phyloP scores from a whole-genome alignment of 495 filamentous ascomycete genomes.

The Aspergillus biplanus region DNA sequence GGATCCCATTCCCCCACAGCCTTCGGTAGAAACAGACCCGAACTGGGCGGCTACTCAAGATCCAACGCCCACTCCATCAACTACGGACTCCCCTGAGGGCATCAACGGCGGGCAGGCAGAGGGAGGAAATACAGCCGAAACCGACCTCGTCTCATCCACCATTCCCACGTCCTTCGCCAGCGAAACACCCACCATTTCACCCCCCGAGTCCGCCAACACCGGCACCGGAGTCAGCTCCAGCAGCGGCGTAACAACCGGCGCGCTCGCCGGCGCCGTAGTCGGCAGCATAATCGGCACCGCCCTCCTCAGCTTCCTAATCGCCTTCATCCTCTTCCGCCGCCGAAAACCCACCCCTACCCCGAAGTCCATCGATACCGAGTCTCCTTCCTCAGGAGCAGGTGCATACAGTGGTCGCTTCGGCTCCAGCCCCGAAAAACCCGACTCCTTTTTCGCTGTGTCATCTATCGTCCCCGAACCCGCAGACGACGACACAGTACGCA shows the following conservation, averaged over 20 bases:
- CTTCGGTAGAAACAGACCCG: too few species aligned
- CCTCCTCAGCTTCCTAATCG: constrained; percentile 33
- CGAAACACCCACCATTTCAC: too few species aligned
- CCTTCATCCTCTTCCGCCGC: constrained; percentile 30
- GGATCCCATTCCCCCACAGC: too few species aligned
- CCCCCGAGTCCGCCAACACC: too few species aligned
- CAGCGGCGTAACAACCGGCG: constrained; percentile 19
- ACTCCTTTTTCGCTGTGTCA: background rate
- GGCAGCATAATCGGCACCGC: constrained; percentile 33
- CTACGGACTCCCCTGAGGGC: too few species aligned
- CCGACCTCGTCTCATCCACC: too few species aligned
- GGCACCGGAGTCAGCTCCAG: too few species aligned
- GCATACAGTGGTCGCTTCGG: background rate
- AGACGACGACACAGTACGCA: constrained; percentile 29
- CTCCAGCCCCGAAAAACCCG: background rate
- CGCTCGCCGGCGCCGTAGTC: constrained; percentile 38
- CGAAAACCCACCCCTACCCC: constrained; percentile 8
- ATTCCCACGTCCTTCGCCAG: too few species aligned
- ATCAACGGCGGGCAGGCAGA: too few species aligned
- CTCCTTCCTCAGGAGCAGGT: background rate
- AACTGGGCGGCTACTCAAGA: too few species aligned
- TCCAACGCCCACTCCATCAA: too few species aligned
- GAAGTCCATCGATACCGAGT: background rate
- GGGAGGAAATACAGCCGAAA: too few species aligned
- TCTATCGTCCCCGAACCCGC: constrained; percentile 24